These are phyloP conservation scores for Malus hybrid DNA, from an alignment of 331 rosid genomes.

Conservation along the genomic window DNA sequence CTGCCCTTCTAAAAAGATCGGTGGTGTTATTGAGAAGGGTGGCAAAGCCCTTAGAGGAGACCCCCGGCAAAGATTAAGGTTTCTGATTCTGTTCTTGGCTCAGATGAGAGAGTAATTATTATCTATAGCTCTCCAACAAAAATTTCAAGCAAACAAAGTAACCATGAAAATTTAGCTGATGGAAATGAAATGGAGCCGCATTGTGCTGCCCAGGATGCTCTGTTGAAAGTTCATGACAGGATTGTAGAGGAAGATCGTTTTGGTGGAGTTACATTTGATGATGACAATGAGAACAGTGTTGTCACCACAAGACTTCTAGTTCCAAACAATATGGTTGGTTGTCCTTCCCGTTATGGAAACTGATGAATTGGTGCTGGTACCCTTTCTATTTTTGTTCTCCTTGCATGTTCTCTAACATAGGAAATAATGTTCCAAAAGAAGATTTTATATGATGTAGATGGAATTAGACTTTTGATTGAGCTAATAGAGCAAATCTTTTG, in stretches of 20 bases:
- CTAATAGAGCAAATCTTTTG: too few relatives aligned
- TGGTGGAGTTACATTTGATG: conserved; percentile 22
- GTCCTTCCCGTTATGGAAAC: conserved; percentile 8
- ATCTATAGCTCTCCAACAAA: conserved; percentile 11
- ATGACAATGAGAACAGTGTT: conserved; percentile 13
- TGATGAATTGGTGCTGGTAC: too few relatives aligned
- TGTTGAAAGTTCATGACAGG: conserved; percentile 26
- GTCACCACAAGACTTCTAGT: conserved; percentile 23
- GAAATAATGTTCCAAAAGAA: too few relatives aligned
- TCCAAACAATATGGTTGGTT: conserved; percentile 24
- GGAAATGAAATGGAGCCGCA: conserved; percentile 10
- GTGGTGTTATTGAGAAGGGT: conserved; percentile 8
- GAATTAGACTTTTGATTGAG: too few relatives aligned
- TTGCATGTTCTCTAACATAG: too few relatives aligned
- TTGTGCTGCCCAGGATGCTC: conserved; percentile 38
- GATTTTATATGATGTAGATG: too few relatives aligned
- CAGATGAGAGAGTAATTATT: too few relatives aligned
- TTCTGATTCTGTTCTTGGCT: too few relatives aligned
- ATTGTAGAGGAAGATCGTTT: conserved; percentile 23
- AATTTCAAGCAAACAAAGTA: background rate
- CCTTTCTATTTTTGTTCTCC: too few relatives aligned
- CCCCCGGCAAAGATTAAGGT: too few relatives aligned
- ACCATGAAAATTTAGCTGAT: conserved; percentile 6
- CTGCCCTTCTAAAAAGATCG: conserved; percentile 30
- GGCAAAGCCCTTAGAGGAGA: too few relatives aligned